Evolutionary conservation across 371 early-diverging fungal genomes (phyloP), one percentile per base, ranked within the genome.

Genomic region (Saksenaea oblongispora): DNA sequence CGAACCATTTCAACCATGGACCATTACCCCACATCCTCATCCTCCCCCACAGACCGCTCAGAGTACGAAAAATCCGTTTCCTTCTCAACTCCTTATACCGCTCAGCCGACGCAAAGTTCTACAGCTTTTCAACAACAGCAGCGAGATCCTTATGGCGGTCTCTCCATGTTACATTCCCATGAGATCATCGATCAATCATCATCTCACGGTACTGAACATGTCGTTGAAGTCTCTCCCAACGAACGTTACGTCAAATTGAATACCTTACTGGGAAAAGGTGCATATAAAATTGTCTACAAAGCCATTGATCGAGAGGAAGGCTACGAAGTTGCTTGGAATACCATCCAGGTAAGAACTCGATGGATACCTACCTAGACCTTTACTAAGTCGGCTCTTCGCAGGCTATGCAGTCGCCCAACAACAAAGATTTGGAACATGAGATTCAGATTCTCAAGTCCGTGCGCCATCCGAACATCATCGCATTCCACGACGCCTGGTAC

Each of bases 281-380:
- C 94, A 5, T 95, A 89, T 76, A 96, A 96, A 69, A 87, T 88
- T 36, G 96, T 96, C 14, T 93, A 87, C 71, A 91, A 92, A 64
- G 94, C 93, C 26, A 89, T 93, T 72, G 95, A 96, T 71, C 81
- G 88, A 61, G 95, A 95, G 66, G 93, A 93, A 67, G 71, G 72
- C 22, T 34, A 56, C 15, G 95, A 95, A 69, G 95, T 96, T 1
- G 97, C 97, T 28, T 96, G 95, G 95, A 95, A 94, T 73, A 73
- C 76, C 9, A 69, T 83, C 55, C 77, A 83, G 78, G 80, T 76
- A 69, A 62, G 57, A 15, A 56, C 10, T 39, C 31, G 18, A 26
- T 22, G 24, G 4, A n/a, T 27, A 26, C n/a, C 18, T 18, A 36
- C 15, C 26, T 27, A 34, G 42, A 26, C n/a, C 27, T 57, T 22